Evolutionary conservation across 2,329 filamentous ascomycete species (phyloP).

Genomic region (Endothia cerciana): DNA sequence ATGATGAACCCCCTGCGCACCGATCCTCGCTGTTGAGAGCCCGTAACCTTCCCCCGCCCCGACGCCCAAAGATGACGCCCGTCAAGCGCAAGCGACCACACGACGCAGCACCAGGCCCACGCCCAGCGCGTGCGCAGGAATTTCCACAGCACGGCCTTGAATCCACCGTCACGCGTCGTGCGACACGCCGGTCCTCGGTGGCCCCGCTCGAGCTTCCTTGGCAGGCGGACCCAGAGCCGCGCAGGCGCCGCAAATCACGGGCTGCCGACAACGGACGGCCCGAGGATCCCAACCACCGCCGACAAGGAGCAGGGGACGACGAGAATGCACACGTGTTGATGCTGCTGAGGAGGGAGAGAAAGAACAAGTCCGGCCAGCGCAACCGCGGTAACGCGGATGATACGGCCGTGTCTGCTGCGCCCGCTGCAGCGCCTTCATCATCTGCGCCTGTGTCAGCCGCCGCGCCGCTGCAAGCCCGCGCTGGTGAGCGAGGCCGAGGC

Average conservation of each 20-base stretch:
- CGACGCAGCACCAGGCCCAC: conserved; percentile 25
- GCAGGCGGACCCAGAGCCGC: conserved; percentile 37
- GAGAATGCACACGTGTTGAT: neutral
- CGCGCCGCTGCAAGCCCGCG: conserved; percentile 1
- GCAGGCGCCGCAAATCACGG: conserved; percentile 33
- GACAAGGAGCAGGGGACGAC: neutral
- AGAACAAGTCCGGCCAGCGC: neutral
- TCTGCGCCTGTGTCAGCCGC: conserved; percentile 13
- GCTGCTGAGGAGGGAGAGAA: neutral
- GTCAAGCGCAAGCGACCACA: conserved; percentile 39
- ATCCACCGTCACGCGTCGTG: conserved; percentile 35
- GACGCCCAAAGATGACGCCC: conserved; percentile 32
- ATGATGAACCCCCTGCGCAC: neutral
- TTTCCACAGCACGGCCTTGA: conserved; percentile 33
- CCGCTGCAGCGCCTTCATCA: conserved; percentile 4
- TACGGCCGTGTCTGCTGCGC: conserved; percentile 1
- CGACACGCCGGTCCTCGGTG: conserved; percentile 40
- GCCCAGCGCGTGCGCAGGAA: neutral
- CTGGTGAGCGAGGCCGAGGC: conserved; percentile 11
- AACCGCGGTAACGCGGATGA: neutral
- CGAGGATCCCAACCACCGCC: neutral
- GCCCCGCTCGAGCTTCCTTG: conserved; percentile 39
- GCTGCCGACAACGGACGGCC: conserved; percentile 21
- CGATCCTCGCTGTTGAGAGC: neutral
- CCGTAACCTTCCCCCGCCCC: too few species aligned